Evolutionary conservation across 2,329 filamentous ascomycete genomes (phyloP).

Genomic region (Berkeleyomyces rouxiae): DNA sequence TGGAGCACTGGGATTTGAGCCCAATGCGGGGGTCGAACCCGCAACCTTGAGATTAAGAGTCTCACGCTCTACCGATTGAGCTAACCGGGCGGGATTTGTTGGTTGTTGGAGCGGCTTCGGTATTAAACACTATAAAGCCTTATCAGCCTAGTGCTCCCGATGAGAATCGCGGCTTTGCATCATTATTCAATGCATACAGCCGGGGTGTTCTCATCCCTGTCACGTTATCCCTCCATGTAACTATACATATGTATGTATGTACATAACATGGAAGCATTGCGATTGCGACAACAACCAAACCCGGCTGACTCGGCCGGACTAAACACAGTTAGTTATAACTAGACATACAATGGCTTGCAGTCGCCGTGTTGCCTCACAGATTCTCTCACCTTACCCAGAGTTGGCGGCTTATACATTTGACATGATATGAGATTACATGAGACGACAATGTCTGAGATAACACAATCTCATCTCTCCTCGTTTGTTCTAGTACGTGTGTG

Average conservation of each 20-base stretch:
- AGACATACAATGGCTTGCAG: neutral
- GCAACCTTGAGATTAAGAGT: conserved; percentile 40
- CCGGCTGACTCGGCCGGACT: neutral
- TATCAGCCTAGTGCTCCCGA: too few relatives aligned
- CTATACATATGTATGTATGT: too few relatives aligned
- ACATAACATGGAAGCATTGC: too few relatives aligned
- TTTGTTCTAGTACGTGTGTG: too few relatives aligned
- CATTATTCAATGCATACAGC: too few relatives aligned
- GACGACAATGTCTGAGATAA: neutral
- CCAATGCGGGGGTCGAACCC: conserved; percentile 25
- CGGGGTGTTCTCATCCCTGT: too few relatives aligned
- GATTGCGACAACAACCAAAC: too few relatives aligned
- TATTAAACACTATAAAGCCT: neutral
- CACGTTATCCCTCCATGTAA: too few relatives aligned
- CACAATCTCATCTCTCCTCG: too few relatives aligned
- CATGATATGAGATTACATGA: neutral
- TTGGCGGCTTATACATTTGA: neutral
- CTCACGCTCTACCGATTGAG: conserved; percentile 59
- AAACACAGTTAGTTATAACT: neutral
- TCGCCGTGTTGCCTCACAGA: neutral
- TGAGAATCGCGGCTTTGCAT: too few relatives aligned
- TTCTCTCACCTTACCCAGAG: neutral
- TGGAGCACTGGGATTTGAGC: conserved; percentile 14
- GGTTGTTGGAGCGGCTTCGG: neutral
- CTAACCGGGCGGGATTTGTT: conserved; percentile 32